Evolutionary conservation across 441 rosid species (phyloP), one percentile per base, ranked within the genome.

Genomic region (Croton setiger): DNA sequence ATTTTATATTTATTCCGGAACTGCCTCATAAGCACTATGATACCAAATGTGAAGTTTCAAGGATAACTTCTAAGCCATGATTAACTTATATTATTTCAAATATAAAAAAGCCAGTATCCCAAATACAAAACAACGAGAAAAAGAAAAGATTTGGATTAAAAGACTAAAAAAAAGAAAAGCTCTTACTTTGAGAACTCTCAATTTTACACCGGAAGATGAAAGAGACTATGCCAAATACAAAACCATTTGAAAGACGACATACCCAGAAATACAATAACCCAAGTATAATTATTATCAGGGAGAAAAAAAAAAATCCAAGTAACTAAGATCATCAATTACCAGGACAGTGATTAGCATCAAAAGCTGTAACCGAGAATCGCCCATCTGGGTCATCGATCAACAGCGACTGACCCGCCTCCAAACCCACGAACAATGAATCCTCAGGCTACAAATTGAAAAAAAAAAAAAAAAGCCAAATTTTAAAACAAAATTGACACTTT

Each of bases 311-410:
- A n/a, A n/a, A n/a, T 37, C 7, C 41, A 37, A 37, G 7, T 4
- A 37, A 37, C 41, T 37, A 37, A 37, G 17, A 48, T 15, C 52
- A 48, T 48, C 52, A 48, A 63, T 4, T 75, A 89, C 96, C 91
- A 35, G 94, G 88, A 63, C 96, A 89, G 60, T 92, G 96, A 82
- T 88, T 86, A 18, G 96, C 94, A 80, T 89, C 97, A 47, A 83
- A 84, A 65, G 92, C 94, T 7, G 90, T 81, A 31, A 89, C 91
- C 1, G 71, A 74, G 54, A 89, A 92, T 11, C 75, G 73, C 18
- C 92, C 93, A 66, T 84, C 85, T 0, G 81, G 82, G 60, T 92
- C 97, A 63, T 84, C 80, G 37, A 92, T 47, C 11, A 80, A 71
- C 52, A 89, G 2, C 0, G 90, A 74, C 64, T 81, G 76, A 55